Evolutionary conservation across 1,284 basidiomycete species (phyloP), one percentile per base, ranked within the genome.

Genomic region (Rhodotorula sp.): DNA sequence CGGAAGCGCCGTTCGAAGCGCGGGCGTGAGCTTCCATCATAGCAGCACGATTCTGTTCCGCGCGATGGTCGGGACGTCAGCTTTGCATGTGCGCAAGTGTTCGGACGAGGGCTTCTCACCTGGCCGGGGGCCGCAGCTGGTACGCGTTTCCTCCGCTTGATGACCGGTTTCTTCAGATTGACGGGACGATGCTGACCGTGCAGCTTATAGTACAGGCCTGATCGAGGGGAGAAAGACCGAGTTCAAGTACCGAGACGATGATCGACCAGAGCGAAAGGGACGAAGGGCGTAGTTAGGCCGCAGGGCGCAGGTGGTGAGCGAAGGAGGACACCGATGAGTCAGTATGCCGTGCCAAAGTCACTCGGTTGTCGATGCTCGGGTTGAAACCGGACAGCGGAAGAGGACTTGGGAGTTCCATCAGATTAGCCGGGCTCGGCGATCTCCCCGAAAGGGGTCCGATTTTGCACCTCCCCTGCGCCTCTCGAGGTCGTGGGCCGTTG

Each of bases 91-190:
- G 15, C 2, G 21, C 21, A 18, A n/a, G 26, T 4, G 20, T 18
- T 18, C 29, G 21, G 34, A 34, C 18, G 52, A 15, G 7, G 15
- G 34, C 70, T 58, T 21, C 52, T 56, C 15, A 69, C 73, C 64
- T 68, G 72, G 18, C 65, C 60, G 10, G 61, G 64, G 14, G 72
- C 62, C 6, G 72, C 76, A 16, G 78, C 74, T 3, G 94, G 92
- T 46, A 98, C 93, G 77, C 96, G 90, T 84, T 98, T 98, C 74
- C 96, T 87, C 51, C 96, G 88, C 85, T 99, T 99, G 86, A 99
- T 99, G 78, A 97, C 93, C 5, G 92, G 91, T 85, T 98, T 97
- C 84, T 97, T 97, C 93, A 99, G 95, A 69, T 93, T 93, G 74
- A 96, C 96, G 48, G 96, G 96, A 58, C 96, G 89, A 79, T 97